Percentiles rank a stretch among this genome's conserved stretches.
phyloP scores from a whole-genome alignment of 305 asterid genomes.

The Solanum aculeatissimum region DNA sequence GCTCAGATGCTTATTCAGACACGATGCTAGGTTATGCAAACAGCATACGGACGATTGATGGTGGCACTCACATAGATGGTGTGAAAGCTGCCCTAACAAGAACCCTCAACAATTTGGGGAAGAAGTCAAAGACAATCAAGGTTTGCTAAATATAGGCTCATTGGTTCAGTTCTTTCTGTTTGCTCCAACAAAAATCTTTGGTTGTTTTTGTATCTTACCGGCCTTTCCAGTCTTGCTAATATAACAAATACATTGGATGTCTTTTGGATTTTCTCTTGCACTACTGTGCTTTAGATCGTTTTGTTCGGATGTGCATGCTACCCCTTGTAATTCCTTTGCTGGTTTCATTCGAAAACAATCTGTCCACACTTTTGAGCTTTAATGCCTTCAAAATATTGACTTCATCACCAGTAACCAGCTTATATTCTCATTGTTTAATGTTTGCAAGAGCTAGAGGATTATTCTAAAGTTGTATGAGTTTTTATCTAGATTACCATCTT shows the following conservation, averaged over 20 bases:
- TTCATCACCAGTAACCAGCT: background rate
- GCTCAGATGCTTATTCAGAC: constrained; percentile 92
- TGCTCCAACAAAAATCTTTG: background rate
- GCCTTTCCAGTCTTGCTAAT: background rate
- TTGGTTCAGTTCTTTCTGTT: background rate
- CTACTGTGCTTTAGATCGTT: background rate
- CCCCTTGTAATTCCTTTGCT: background rate
- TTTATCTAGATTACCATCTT: background rate
- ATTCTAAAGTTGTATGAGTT: background rate
- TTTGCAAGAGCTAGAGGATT: background rate
- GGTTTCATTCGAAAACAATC: background rate
- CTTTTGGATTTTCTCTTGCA: background rate
- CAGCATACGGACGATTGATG: constrained; percentile 94
- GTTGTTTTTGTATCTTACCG: background rate
- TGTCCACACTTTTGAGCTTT: background rate
- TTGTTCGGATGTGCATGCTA: background rate
- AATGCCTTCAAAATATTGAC: background rate
- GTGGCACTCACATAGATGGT: constrained; percentile 98
- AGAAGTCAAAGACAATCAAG: constrained; percentile 84
- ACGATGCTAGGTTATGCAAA: constrained; percentile 91
- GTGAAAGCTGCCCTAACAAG: constrained; percentile 84
- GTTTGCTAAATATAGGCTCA: constrained; percentile 16
- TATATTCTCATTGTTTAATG: background rate
- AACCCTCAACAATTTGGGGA: constrained; percentile 75
- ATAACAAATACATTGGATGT: background rate